Evolutionary conservation across 2,329 filamentous ascomycete species (phyloP).

Genomic region (Trichoderma simmonsii): DNA sequence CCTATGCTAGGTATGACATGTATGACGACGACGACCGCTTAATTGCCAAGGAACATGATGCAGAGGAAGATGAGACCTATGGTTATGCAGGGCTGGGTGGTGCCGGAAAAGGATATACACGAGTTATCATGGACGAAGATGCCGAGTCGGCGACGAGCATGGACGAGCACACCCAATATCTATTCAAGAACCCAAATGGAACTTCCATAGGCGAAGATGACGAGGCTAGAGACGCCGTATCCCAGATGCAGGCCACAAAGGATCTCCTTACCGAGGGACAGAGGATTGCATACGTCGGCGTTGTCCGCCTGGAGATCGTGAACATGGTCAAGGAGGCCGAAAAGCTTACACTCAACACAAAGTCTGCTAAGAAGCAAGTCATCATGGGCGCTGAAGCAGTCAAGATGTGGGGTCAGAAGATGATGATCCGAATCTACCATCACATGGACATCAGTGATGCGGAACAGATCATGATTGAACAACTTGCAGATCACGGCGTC

Average conservation of each 20-base stretch:
- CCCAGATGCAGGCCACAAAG: constrained; percentile 94
- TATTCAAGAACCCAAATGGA: constrained; percentile 73
- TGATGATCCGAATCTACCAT: constrained; percentile 90
- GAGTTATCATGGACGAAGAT: constrained; percentile 93
- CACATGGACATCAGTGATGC: constrained; percentile 94
- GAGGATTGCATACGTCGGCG: constrained; percentile 90
- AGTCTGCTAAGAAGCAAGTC: constrained; percentile 68
- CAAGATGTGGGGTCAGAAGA: constrained; percentile 97
- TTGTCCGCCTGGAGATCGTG: constrained; percentile 77
- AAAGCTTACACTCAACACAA: constrained; percentile 55
- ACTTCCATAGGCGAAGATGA: constrained; percentile 65
- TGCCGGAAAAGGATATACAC: constrained; percentile 91
- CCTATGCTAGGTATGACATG: constrained; percentile 87
- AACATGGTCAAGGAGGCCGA: constrained; percentile 71
- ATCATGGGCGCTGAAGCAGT: constrained; percentile 70
- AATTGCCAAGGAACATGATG: constrained; percentile 76
- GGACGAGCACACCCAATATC: constrained; percentile 94
- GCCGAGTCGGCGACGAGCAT: constrained; percentile 90
- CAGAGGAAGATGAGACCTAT: constrained; percentile 61
- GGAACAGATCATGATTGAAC: constrained; percentile 98
- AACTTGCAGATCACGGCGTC: constrained; percentile 89
- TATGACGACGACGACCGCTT: constrained; percentile 92
- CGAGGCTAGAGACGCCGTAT: constrained; percentile 77
- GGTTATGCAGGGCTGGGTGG: constrained; percentile 78
- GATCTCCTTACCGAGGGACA: constrained; percentile 93